Conservation (phyloP, 345 rosid genomes). For the Luvunga scandens region DNA sequence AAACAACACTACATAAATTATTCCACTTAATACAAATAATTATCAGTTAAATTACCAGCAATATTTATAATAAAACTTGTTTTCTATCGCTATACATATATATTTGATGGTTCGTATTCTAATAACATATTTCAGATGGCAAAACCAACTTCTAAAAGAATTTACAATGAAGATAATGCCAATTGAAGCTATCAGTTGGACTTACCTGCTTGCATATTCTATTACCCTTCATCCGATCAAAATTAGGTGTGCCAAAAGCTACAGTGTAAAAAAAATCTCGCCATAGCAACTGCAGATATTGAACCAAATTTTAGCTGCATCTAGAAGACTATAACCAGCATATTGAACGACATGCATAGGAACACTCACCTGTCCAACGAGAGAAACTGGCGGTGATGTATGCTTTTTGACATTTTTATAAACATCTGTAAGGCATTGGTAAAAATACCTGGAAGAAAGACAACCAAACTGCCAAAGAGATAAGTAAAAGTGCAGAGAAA, state of each 20-base stretch:
- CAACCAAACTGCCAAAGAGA: conserved; percentile 82
- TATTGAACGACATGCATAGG: background rate
- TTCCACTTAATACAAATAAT: too few species aligned
- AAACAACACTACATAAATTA: background rate
- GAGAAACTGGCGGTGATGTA: conserved; percentile 92
- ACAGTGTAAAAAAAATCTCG: conserved; percentile 89
- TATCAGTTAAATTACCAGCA: background rate
- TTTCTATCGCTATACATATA: background rate
- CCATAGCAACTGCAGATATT: conserved; percentile 65
- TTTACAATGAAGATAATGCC: background rate
- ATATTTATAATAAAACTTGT: background rate
- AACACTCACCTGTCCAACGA: conserved; percentile 75
- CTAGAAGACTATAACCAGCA: background rate
- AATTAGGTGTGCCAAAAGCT: conserved; percentile 83
- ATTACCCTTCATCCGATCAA: conserved; percentile 83
- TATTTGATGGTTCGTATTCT: background rate
- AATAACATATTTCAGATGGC: background rate
- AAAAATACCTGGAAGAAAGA: conserved; percentile 93
- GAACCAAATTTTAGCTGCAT: conserved; percentile 19
- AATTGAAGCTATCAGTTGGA: background rate
- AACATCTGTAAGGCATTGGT: conserved; percentile 67
- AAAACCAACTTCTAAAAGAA: background rate
- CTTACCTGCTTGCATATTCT: conserved; percentile 86
- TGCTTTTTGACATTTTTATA: conserved; percentile 65
- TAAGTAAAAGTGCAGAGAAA: conserved; percentile 8